These are phyloP conservation scores for Leucogyrophana mollusca DNA, from an alignment of 768 basidiomycete genomes.

Conservation along the genomic window DNA sequence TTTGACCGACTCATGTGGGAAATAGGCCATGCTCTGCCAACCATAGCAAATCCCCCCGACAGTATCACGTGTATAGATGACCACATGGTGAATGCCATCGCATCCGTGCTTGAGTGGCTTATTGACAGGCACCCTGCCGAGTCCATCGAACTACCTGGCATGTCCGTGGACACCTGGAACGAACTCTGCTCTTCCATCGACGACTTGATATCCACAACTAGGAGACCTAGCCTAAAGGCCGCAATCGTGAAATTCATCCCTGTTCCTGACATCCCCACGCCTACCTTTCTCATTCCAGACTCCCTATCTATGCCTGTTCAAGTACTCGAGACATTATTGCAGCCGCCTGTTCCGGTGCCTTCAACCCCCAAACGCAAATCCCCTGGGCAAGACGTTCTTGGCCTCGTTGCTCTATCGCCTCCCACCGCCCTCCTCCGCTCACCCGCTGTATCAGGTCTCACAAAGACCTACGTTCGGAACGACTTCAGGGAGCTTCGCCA, in stretches of 20 bases:
- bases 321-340: conserved; percentile 49
- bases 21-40: conserved; percentile 35
- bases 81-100: conserved; percentile 36
- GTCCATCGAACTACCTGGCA: conserved; percentile 46
- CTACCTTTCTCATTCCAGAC: conserved; percentile 34
- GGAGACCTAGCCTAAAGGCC: conserved; percentile 28
- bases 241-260: conserved; percentile 32
- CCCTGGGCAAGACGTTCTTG: conserved; percentile 57
- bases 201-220: conserved; percentile 24
- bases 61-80: conserved; percentile 28
- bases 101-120: conserved; percentile 59
- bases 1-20: conserved; percentile 31
- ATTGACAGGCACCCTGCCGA: conserved; percentile 40
- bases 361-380: conserved; percentile 53
- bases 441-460: conserved; percentile 72
- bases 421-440: conserved; percentile 69
- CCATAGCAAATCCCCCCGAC: conserved; percentile 24
- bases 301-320: conserved; percentile 44
- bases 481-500: conserved; percentile 80
- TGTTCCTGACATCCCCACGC: conserved; percentile 18
- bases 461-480: conserved; percentile 79
- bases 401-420: conserved; percentile 65
- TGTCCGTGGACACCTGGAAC: conserved; percentile 46
- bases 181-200: conserved; percentile 41
- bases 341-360: conserved; percentile 37